Evolutionary conservation across 2,329 filamentous ascomycete species (phyloP), one percentile per base, ranked within the genome.

Genomic region (Gremmenia infestans): DNA sequence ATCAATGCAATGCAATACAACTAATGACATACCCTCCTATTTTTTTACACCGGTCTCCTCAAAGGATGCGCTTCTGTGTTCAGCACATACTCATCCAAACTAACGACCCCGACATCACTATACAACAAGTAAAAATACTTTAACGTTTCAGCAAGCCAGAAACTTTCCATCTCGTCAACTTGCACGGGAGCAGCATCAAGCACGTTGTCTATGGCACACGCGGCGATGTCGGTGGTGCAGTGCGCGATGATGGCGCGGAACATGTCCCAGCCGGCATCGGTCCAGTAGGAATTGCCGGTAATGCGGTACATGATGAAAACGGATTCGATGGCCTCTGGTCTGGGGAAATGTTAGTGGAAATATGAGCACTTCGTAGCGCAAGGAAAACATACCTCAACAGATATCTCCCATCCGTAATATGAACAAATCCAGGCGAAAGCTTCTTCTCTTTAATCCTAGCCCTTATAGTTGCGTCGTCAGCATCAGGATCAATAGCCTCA

Each of bases 291-390:
- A 28, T 69, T 59, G 1, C 59, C 66, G 1, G 67, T 67, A 2
- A 70, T 65, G 4, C 68, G 62, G 48, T 65, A 64, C 75, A 87
- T 78, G 66, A 86, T 81, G 71, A 84, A 87, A 19, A 88, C 82
- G 5, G 81, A 85, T 69, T 87, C 84, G 48, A 87, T 86, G 3
- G 83, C 84, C 70, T 87, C 84, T 11, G 84, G 85, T 68, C 80
- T 65, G 14, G 72, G 22, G 80, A 68, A 23, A 79, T 28, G 39
- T 60, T 35, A 59, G 43, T 28, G 39, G n/a, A 2, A 75, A 59
- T 40, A 67, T 45, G 55, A 6, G 17, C 25, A 46, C 7, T 28
- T 19, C 63, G 19, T 48, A 22, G 36, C 39, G 5, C 12, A 22
- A 17, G 17, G 12, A n/a, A 43, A 43, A 53, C 53, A 43, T 56